Percentiles rank a stretch among this genome's conserved stretches.
Evolutionary conservation across 1,139 yeast species (phyloP).

Genomic region (Kodamaea fungicola): DNA sequence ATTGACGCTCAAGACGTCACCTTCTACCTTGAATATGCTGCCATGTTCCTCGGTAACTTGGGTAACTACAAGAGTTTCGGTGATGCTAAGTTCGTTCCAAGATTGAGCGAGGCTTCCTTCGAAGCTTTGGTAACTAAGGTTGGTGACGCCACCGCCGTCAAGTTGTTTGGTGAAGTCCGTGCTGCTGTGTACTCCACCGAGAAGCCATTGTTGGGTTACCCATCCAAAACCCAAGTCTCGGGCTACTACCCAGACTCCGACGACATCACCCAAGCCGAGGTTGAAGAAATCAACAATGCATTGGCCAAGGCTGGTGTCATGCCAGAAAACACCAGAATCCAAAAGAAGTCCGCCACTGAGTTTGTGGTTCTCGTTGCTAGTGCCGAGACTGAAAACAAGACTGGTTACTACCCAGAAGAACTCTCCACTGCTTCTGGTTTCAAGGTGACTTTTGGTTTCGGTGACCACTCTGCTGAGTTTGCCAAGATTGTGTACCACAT

Average conservation of each 20-base stretch:
- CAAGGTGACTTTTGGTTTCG: constrained; percentile 56
- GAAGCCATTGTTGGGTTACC: constrained; percentile 66
- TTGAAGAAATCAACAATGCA: constrained; percentile 61
- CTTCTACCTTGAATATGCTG: constrained; percentile 68
- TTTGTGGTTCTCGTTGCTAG: constrained; percentile 64
- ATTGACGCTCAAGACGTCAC: constrained; percentile 34
- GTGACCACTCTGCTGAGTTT: constrained; percentile 73
- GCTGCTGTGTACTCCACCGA: constrained; percentile 51
- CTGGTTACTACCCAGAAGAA: constrained; percentile 37
- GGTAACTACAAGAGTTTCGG: constrained; percentile 92
- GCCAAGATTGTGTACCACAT: constrained; percentile 53
- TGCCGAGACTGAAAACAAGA: constrained; percentile 41
- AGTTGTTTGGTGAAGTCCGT: constrained; percentile 42
- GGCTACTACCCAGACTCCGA: constrained; percentile 55
- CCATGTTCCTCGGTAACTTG: constrained; percentile 74
- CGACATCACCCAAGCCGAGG: constrained; percentile 52
- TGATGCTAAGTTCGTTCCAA: constrained; percentile 79
- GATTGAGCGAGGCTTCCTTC: constrained; percentile 47
- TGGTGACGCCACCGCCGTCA: constrained; percentile 29
- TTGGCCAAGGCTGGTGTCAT: constrained; percentile 60
- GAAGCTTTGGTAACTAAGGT: constrained; percentile 44
- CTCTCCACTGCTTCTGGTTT: constrained; percentile 26
- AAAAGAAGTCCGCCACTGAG: constrained; percentile 40
- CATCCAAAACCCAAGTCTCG: constrained; percentile 70
- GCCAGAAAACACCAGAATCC: constrained; percentile 82